Percentiles rank a stretch among this genome's conserved stretches.
Conservation (phyloP, 1,284 basidiomycete genomes). For the Porodaedalea pini region DNA sequence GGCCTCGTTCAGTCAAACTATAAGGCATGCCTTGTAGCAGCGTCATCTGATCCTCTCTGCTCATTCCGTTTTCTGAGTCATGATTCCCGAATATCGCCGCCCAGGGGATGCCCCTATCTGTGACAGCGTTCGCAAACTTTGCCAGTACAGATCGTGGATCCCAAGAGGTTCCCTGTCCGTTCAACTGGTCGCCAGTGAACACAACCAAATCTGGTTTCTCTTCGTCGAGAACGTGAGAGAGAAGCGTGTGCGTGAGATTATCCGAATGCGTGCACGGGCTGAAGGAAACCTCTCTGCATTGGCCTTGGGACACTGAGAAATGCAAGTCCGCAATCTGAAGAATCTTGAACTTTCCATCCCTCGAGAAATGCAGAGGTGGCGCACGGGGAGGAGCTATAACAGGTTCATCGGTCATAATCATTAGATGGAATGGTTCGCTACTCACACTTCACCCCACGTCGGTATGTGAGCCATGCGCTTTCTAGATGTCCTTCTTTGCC, state of each 20-base stretch:
- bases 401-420: not conserved
- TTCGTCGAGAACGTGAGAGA: constrained; percentile 67
- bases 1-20: constrained; percentile 76
- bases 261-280: constrained; percentile 63
- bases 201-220: constrained; percentile 91
- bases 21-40: constrained; percentile 82
- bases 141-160: constrained; percentile 82
- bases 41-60: constrained; percentile 62
- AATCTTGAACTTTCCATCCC: constrained; percentile 80
- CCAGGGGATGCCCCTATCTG: constrained; percentile 80
- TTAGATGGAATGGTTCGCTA: constrained; percentile 15
- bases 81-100: constrained; percentile 92
- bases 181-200: constrained; percentile 82
- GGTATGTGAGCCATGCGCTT: constrained; percentile 56
- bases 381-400: constrained; percentile 60
- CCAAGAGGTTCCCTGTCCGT: constrained; percentile 86
- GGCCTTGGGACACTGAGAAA: constrained; percentile 71
- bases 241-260: constrained; percentile 66
- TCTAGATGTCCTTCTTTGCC: constrained; percentile 39
- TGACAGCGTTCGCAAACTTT: constrained; percentile 80
- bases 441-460: constrained; percentile 65
- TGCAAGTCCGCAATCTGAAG: constrained; percentile 91
- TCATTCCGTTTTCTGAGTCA: constrained; percentile 70
- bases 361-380: constrained; percentile 76
- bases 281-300: constrained; percentile 64